Evolutionary conservation across 2,329 filamentous ascomycete species (phyloP).

Genomic region (Fusarium gaditjirri): DNA sequence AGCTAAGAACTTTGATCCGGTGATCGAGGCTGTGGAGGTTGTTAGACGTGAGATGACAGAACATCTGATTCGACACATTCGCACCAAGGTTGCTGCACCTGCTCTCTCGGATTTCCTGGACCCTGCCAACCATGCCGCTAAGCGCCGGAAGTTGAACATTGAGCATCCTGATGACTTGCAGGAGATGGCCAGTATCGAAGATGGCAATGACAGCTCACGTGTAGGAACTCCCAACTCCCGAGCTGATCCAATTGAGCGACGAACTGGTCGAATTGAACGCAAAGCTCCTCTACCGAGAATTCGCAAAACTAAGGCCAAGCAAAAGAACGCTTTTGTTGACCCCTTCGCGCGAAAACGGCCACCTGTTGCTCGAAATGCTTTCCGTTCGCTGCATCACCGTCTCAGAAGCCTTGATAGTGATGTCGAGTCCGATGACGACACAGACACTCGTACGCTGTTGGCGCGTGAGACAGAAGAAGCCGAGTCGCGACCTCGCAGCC

Average conservation of each 20-base stretch:
- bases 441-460: conserved; percentile 64
- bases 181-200: conserved; percentile 62
- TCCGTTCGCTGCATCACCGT: conserved; percentile 83
- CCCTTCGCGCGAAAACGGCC: conserved; percentile 73
- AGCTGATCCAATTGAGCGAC: conserved; percentile 69
- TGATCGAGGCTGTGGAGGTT: conserved; percentile 81
- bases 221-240: conserved; percentile 74
- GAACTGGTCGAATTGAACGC: conserved; percentile 64
- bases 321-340: conserved; percentile 73
- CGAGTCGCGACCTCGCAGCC: conserved; percentile 84
- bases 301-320: conserved; percentile 72
- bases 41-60: conserved; percentile 84
- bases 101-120: conserved; percentile 84
- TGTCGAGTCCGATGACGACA: conserved; percentile 91
- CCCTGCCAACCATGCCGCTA: conserved; percentile 81
- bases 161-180: conserved; percentile 72
- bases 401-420: conserved; percentile 70
- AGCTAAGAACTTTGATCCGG: conserved; percentile 90
- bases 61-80: conserved; percentile 89
- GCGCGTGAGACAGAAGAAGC: conserved; percentile 85
- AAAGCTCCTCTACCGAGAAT: conserved; percentile 78
- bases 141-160: conserved; percentile 82
- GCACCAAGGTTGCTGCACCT: conserved; percentile 85
- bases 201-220: conserved; percentile 70
- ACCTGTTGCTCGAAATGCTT: conserved; percentile 66